phyloP scores from a whole-genome alignment of 352 stramenopile species.

The Phytophthora cryptogea region DNA sequence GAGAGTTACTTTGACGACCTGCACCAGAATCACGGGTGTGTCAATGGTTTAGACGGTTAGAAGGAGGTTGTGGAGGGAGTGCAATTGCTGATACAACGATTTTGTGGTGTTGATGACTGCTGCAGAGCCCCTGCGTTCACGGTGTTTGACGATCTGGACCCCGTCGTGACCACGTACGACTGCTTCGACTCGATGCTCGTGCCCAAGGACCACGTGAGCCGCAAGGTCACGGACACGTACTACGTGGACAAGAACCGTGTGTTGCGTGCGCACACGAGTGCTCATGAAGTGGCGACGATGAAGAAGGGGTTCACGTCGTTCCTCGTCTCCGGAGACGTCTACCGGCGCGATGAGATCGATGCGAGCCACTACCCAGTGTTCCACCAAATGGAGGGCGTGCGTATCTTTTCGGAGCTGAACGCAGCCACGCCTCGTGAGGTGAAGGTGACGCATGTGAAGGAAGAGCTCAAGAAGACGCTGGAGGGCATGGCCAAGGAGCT shows the following conservation, averaged over 20 bases:
- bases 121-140: slow-evolving; percentile 74
- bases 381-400: slow-evolving; percentile 99
- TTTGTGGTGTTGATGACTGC: background rate
- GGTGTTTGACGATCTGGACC: slow-evolving; percentile 87
- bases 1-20: slow-evolving; percentile 89
- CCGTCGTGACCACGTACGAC: slow-evolving; percentile 87
- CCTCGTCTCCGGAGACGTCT: slow-evolving; percentile 95
- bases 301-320: slow-evolving; percentile 90
- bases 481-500: slow-evolving; percentile 95
- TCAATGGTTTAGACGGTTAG: background rate
- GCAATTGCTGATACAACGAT: slow-evolving; percentile 3
- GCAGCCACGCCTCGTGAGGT: slow-evolving; percentile 61
- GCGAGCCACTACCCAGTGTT: slow-evolving; percentile 99
- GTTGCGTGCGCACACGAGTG: slow-evolving; percentile 90
- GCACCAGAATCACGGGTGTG: slow-evolving; percentile 59
- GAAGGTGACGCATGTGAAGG: slow-evolving; percentile 79
- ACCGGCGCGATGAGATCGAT: slow-evolving; percentile 99
- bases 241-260: slow-evolving; percentile 86
- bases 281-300: slow-evolving; percentile 94
- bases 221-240: slow-evolving; percentile 89
- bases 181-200: slow-evolving; percentile 94
- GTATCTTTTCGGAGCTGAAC: slow-evolving; percentile 91
- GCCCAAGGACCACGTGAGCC: slow-evolving; percentile 89
- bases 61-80: background rate
- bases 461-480: slow-evolving; percentile 95